Conservation (phyloP, 495 filamentous ascomycete genomes). For the Aspergillus cavernicola region DNA sequence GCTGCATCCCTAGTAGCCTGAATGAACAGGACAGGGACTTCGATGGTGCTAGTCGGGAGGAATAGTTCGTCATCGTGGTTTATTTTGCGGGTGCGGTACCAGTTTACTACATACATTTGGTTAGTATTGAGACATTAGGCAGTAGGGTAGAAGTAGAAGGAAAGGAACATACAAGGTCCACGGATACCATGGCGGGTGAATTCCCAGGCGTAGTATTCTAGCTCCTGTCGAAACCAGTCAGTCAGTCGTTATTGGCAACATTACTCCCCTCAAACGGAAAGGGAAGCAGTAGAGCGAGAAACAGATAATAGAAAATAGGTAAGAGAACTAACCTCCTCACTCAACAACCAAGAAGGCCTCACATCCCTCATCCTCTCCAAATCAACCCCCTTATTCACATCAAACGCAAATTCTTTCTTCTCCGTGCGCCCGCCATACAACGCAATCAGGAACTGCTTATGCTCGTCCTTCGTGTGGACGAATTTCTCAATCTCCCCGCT, state of each 20-base stretch:
- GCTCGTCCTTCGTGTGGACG: constrained; percentile 51
- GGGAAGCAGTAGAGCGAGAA: not conserved
- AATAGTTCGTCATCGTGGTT: constrained; percentile 74
- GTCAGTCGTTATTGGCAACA: not conserved
- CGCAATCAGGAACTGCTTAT: constrained; percentile 63
- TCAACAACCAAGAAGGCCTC: constrained; percentile 51
- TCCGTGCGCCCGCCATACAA: constrained; percentile 62
- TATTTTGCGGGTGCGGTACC: constrained; percentile 70
- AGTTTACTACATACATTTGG: constrained; percentile 55
- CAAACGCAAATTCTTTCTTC: constrained; percentile 52
- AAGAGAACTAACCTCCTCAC: constrained; percentile 46
- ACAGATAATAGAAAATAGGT: not conserved
- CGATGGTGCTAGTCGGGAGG: constrained; percentile 48
- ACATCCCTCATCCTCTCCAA: constrained; percentile 49
- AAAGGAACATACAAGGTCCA: constrained; percentile 59
- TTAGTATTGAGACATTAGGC: not conserved
- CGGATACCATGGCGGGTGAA: constrained; percentile 68
- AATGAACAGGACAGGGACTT: constrained; percentile 70
- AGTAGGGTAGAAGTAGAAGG: not conserved
- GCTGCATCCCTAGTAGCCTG: constrained; percentile 64
- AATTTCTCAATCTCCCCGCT: constrained; percentile 60
- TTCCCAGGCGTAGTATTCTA: constrained; percentile 72
- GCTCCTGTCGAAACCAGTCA: constrained; percentile 43
- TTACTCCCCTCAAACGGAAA: not conserved
- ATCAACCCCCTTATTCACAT: constrained; percentile 52